Conservation (phyloP, 208 protist species). For the Leishmania gerbilli region DNA sequence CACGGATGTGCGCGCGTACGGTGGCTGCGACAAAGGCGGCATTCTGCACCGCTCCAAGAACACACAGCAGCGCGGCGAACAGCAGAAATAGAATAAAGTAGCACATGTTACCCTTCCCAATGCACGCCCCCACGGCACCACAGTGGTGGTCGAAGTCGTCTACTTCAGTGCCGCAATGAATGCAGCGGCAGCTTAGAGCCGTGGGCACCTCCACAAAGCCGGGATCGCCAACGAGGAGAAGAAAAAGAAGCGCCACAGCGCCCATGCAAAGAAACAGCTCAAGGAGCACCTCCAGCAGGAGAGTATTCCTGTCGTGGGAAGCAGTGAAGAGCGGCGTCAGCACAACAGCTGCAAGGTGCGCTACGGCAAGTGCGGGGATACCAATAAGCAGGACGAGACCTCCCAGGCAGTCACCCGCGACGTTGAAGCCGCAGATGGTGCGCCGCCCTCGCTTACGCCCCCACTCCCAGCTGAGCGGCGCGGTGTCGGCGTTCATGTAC, state of each 20-base stretch:
- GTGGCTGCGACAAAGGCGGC: not conserved
- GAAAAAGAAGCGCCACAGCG: constrained; percentile 14
- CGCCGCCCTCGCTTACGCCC: not conserved
- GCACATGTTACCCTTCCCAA: constrained; percentile 68
- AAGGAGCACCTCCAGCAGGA: constrained; percentile 14
- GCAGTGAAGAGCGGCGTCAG: constrained; percentile 10
- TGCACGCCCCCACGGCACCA: constrained; percentile 62
- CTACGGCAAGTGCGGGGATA: constrained; percentile 14
- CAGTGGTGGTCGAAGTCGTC: constrained; percentile 89
- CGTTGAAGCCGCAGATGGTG: constrained; percentile 29
- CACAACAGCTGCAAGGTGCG: constrained; percentile 20
- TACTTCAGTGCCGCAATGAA: constrained; percentile 50
- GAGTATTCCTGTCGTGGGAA: not conserved
- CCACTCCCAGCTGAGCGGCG: not conserved
- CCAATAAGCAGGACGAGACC: constrained; percentile 28
- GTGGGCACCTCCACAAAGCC: constrained; percentile 40
- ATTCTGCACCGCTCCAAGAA: constrained; percentile 5
- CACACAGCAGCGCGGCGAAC: constrained; percentile 19
- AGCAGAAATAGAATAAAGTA: constrained; percentile 78
- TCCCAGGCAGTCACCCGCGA: constrained; percentile 28
- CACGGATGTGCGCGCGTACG: not conserved
- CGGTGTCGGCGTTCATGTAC: not conserved
- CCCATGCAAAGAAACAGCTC: constrained; percentile 18
- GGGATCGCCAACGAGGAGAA: constrained; percentile 47
- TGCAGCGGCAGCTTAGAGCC: constrained; percentile 39